phyloP scores from a whole-genome alignment of 306 rosid genomes.

The Comarum palustre region DNA sequence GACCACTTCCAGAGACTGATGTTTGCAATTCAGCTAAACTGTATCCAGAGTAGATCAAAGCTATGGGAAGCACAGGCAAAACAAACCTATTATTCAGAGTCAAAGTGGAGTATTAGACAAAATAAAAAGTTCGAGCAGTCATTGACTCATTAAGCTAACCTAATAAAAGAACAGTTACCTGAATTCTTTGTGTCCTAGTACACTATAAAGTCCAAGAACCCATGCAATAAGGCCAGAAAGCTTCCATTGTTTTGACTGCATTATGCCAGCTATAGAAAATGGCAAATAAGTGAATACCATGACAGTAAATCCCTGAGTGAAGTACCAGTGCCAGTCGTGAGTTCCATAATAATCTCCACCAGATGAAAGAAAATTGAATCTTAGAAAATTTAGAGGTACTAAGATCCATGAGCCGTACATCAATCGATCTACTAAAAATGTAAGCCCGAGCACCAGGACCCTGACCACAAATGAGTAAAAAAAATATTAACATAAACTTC shows the following conservation, averaged over 20 bases:
- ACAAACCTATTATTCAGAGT: slow-evolving; percentile 63
- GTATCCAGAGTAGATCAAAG: slow-evolving; percentile 84
- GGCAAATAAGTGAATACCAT: slow-evolving; percentile 81
- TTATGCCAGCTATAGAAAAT: slow-evolving; percentile 68
- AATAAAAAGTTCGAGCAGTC: slow-evolving; percentile 18
- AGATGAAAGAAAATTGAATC: slow-evolving; percentile 85
- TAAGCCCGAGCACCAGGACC: slow-evolving; percentile 66
- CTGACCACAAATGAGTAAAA: slow-evolving; percentile 41
- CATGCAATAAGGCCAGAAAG: slow-evolving; percentile 72
- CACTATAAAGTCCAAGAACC: slow-evolving; percentile 78
- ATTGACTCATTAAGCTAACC: slow-evolving; percentile 11
- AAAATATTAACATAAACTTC: slow-evolving; percentile 9
- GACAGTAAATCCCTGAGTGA: slow-evolving; percentile 83
- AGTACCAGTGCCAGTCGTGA: slow-evolving; percentile 98
- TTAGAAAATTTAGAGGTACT: slow-evolving; percentile 85
- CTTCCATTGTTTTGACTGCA: slow-evolving; percentile 76
- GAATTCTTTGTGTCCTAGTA: slow-evolving; percentile 94
- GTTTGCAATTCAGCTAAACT: slow-evolving; percentile 56
- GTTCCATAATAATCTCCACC: slow-evolving; percentile 99
- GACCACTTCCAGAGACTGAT: slow-evolving; percentile 27
- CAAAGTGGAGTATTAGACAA: slow-evolving; percentile 19
- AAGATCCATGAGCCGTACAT: slow-evolving; percentile 82
- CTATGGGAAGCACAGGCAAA: slow-evolving; percentile 88
- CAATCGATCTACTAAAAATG: slow-evolving; percentile 62
- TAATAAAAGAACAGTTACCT: slow-evolving; percentile 47